Conservation (phyloP, 371 early-diverging fungal genomes). For the Rhizomucor miehei region DNA sequence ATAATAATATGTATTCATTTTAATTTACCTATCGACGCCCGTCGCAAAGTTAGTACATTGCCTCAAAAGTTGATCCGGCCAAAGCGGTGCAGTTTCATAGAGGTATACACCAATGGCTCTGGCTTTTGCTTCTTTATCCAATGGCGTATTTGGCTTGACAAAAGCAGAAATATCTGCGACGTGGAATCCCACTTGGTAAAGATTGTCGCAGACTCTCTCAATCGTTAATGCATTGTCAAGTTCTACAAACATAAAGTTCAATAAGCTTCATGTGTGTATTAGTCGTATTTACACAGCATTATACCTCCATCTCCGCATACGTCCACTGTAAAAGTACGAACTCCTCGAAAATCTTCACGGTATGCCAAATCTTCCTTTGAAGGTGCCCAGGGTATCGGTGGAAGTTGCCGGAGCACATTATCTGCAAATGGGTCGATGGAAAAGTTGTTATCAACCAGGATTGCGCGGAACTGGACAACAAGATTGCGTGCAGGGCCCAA, state of each 20-base stretch:
- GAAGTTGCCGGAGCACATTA: slow-evolving; percentile 54
- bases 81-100: slow-evolving; percentile 90
- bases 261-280: no score
- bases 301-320: slow-evolving; percentile 82
- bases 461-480: slow-evolving; percentile 64
- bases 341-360: slow-evolving; percentile 68
- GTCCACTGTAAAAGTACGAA: slow-evolving; percentile 84
- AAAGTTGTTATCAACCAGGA: slow-evolving; percentile 65
- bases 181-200: slow-evolving; percentile 88
- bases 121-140: slow-evolving; percentile 89
- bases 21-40: slow-evolving; percentile 22
- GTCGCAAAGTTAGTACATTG: slow-evolving; percentile 41
- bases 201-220: slow-evolving; percentile 53
- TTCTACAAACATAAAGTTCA: slow-evolving; percentile 1
- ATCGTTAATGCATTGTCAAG: slow-evolving; percentile 92
- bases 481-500: slow-evolving; percentile 68
- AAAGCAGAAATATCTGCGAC: slow-evolving; percentile 98
- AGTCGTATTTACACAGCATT: not conserved
- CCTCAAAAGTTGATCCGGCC: slow-evolving; percentile 86
- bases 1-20: not conserved
- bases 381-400: slow-evolving; percentile 60
- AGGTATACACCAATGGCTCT: slow-evolving; percentile 93
- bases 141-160: slow-evolving; percentile 75
- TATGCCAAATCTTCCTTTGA: slow-evolving; percentile 51
- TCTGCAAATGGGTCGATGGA: slow-evolving; percentile 49